phyloP scores from a whole-genome alignment of 805 yeast species.

The Hanseniaspora nectarophila region DNA sequence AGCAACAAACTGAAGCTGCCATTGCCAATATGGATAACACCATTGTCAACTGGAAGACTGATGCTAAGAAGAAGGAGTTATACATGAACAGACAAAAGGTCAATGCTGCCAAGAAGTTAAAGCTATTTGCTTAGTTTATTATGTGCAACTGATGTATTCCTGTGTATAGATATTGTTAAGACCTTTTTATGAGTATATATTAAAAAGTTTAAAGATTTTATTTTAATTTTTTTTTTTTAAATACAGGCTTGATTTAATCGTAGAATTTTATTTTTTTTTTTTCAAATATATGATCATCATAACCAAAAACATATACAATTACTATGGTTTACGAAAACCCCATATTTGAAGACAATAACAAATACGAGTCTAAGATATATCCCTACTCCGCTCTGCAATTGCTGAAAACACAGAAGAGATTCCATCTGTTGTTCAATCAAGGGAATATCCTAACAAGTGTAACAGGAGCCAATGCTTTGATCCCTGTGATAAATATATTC shows the following conservation, averaged over 20 bases:
- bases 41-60: constrained; percentile 53
- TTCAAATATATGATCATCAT: no score
- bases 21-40: constrained; percentile 53
- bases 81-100: constrained; percentile 31
- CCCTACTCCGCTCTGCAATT: not conserved
- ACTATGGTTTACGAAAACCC: not conserved
- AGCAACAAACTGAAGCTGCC: constrained; percentile 53
- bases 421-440: constrained; percentile 5
- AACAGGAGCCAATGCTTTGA: constrained; percentile 1
- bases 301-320: not conserved
- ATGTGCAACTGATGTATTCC: not conserved
- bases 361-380: constrained; percentile 2
- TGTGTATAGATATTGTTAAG: not conserved
- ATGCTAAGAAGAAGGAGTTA: constrained; percentile 35
- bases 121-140: constrained; percentile 3
- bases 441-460: constrained; percentile 2
- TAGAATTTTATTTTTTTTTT: no score
- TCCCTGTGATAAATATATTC: constrained; percentile 8
- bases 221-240: no score
- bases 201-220: not conserved
- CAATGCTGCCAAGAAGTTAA: constrained; percentile 9
- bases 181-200: no score
- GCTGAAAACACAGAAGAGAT: constrained; percentile 4
- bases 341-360: constrained; percentile 3
- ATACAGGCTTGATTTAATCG: no score